Evolutionary conservation across 768 basidiomycete genomes (phyloP).

Genomic region (Cantharellus cinnabarinus): DNA sequence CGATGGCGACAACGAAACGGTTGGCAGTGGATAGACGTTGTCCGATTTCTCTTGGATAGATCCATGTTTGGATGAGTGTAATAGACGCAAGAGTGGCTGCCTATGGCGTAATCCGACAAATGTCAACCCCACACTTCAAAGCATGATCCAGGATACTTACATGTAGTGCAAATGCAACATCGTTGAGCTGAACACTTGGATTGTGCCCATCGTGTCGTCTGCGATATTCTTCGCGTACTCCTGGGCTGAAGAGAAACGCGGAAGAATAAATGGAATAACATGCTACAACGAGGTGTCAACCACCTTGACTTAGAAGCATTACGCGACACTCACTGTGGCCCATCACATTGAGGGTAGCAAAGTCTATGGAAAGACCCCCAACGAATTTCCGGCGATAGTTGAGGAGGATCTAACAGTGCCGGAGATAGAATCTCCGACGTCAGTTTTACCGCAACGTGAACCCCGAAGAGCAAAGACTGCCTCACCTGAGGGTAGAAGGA

Average conservation of each 20-base stretch:
- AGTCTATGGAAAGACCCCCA: constrained; percentile 20
- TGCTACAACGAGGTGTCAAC: background rate
- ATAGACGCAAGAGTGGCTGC: constrained; percentile 16
- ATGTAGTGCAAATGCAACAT: constrained; percentile 22
- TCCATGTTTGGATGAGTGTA: constrained; percentile 16
- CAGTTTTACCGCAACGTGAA: constrained; percentile 15
- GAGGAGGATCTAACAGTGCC: background rate
- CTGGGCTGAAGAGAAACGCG: constrained; percentile 14
- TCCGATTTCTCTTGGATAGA: constrained; percentile 13
- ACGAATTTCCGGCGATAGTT: constrained; percentile 8
- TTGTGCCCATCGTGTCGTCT: constrained; percentile 17
- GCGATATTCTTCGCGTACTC: constrained; percentile 18
- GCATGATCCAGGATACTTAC: constrained; percentile 6
- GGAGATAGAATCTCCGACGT: constrained; percentile 15
- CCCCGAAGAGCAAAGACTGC: background rate
- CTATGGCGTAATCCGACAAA: background rate
- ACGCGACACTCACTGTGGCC: constrained; percentile 9
- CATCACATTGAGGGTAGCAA: constrained; percentile 20
- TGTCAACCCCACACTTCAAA: background rate
- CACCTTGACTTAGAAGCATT: background rate
- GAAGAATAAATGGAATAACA: constrained; percentile 15
- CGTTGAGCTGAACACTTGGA: constrained; percentile 18
- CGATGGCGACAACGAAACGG: constrained; percentile 11
- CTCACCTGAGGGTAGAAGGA: constrained; percentile 21
- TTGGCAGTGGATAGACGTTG: constrained; percentile 8